phyloP scores from a whole-genome alignment of 768 basidiomycete species.

The Leucocoprinus leucothites region DNA sequence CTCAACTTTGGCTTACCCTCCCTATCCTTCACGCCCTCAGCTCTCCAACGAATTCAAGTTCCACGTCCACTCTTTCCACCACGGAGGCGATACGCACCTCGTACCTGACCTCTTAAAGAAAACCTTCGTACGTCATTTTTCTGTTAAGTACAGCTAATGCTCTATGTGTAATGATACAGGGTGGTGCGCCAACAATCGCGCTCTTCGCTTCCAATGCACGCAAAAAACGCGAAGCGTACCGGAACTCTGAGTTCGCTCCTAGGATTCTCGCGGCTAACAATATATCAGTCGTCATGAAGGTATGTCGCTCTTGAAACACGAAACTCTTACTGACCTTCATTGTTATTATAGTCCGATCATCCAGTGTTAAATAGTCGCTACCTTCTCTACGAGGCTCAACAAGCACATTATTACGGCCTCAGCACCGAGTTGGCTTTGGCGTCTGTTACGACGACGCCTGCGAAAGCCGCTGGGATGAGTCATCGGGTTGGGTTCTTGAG shows the following conservation, averaged over 20 bases:
- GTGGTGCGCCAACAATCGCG: slow-evolving; percentile 61
- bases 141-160: not conserved
- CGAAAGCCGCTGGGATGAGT: slow-evolving; percentile 58
- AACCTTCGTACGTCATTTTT: slow-evolving; percentile 45
- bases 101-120: slow-evolving; percentile 74
- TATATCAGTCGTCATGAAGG: slow-evolving; percentile 74
- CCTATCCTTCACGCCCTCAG: slow-evolving; percentile 24
- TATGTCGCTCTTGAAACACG: slow-evolving; percentile 16
- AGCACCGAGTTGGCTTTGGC: slow-evolving; percentile 53
- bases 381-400: slow-evolving; percentile 68
- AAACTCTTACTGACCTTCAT: no score
- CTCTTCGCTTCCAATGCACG: slow-evolving; percentile 67
- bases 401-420: slow-evolving; percentile 66
- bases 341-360: slow-evolving; percentile 43
- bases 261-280: slow-evolving; percentile 65
- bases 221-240: slow-evolving; percentile 54
- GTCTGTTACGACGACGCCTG: slow-evolving; percentile 64
- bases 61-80: slow-evolving; percentile 72
- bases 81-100: slow-evolving; percentile 78
- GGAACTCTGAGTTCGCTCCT: slow-evolving; percentile 72
- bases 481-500: slow-evolving; percentile 67
- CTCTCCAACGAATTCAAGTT: slow-evolving; percentile 82
- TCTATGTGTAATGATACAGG: no score
- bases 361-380: slow-evolving; percentile 60
- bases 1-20: not conserved